Conservation (phyloP, 1,284 basidiomycete genomes). For the Ganoderma lucidum region DNA sequence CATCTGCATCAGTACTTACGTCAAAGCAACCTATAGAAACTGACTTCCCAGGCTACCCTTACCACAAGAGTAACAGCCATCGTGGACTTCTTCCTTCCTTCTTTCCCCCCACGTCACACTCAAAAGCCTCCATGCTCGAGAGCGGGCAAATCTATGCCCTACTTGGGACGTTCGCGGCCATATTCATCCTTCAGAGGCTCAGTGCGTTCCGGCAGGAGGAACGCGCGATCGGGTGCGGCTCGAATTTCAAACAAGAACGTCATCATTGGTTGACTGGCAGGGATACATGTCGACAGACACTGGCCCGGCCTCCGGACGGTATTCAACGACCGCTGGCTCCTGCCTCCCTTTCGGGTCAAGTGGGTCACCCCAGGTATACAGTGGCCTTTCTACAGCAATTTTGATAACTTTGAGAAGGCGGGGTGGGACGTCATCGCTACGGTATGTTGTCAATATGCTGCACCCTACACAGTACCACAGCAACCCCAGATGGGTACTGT, state of each 20-base stretch:
- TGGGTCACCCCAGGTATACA: slow-evolving; percentile 30
- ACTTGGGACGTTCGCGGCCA: slow-evolving; percentile 4
- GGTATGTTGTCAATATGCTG: slow-evolving; percentile 22
- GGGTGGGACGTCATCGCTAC: slow-evolving; percentile 34
- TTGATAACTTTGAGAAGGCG: slow-evolving; percentile 28
- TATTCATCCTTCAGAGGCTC: slow-evolving; percentile 19
- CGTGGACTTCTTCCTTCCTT: not conserved
- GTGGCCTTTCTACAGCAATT: slow-evolving; percentile 27
- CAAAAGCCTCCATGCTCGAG: slow-evolving; percentile 7
- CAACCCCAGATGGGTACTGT: not conserved
- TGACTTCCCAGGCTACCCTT: too few species aligned
- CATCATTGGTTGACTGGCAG: not conserved
- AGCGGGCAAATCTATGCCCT: slow-evolving; percentile 7
- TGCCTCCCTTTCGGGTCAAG: slow-evolving; percentile 30
- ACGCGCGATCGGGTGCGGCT: slow-evolving; percentile 13
- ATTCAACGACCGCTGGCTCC: slow-evolving; percentile 24
- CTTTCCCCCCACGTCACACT: not conserved
- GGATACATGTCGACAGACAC: slow-evolving; percentile 19
- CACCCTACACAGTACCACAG: not conserved
- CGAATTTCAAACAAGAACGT: not conserved
- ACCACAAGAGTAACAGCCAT: too few species aligned
- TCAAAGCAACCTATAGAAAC: not conserved
- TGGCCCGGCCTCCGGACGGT: slow-evolving; percentile 35
- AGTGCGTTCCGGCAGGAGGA: slow-evolving; percentile 8
- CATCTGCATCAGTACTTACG: too few species aligned